Conservation (phyloP, 2,329 filamentous ascomycete species). For the Cryphonectria carpinicola region DNA sequence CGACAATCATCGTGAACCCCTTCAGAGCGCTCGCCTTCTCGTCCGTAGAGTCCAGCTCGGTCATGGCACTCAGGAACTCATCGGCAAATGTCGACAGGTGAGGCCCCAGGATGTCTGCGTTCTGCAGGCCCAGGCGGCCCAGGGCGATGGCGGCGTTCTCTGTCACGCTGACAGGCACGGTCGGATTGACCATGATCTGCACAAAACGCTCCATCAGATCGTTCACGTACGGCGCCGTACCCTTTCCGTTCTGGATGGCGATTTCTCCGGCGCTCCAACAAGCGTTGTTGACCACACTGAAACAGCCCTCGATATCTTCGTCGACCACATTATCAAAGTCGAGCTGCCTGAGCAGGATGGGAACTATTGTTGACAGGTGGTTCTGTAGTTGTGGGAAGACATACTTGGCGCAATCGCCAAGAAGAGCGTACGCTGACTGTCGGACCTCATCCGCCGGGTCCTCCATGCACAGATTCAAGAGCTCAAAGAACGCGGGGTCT, state of each 20-base stretch:
- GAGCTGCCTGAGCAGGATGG: constrained; percentile 83
- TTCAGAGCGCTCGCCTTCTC: constrained; percentile 94
- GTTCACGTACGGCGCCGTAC: constrained; percentile 77
- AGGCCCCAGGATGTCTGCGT: constrained; percentile 75
- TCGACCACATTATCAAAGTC: constrained; percentile 78
- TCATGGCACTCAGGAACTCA: constrained; percentile 80
- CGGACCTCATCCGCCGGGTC: constrained; percentile 89
- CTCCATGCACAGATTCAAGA: constrained; percentile 90
- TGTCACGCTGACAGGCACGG: constrained; percentile 82
- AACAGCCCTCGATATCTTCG: constrained; percentile 81
- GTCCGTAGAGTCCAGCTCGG: constrained; percentile 82
- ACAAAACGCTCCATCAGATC: constrained; percentile 77
- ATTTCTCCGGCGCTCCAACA: constrained; percentile 98
- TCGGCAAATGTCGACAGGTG: constrained; percentile 80
- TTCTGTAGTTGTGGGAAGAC: constrained; percentile 81
- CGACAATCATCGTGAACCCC: constrained; percentile 84
- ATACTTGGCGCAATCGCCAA: constrained; percentile 93
- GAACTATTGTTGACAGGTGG: constrained; percentile 73
- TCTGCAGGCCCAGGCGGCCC: constrained; percentile 82
- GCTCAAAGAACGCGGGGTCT: constrained; percentile 84
- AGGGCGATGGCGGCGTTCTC: constrained; percentile 96
- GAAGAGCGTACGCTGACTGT: constrained; percentile 91
- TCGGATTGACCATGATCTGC: constrained; percentile 81
- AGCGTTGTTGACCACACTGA: constrained; percentile 96
- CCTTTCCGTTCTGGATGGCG: constrained; percentile 74